Percentiles rank a stretch among this genome's conserved stretches.
These are phyloP conservation scores for Trametes cinnabarina DNA, from an alignment of 768 basidiomycete species.

Conservation along the genomic window DNA sequence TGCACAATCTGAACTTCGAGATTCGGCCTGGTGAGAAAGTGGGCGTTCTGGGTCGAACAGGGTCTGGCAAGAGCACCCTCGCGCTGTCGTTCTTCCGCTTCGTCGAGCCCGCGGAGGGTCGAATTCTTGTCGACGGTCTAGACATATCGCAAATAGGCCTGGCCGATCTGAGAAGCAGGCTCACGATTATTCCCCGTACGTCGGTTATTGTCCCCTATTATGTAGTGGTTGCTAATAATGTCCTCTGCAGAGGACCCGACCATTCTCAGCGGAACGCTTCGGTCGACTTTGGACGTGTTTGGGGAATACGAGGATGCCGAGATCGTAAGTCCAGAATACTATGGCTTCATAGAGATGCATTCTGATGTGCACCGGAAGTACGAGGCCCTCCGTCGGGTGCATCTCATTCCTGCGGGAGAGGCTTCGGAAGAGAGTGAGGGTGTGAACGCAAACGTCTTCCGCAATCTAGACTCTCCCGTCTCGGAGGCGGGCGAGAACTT, in stretches of 20 bases:
- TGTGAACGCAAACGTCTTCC: conserved; percentile 74
- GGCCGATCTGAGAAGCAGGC: conserved; percentile 71
- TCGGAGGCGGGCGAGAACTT: conserved; percentile 91
- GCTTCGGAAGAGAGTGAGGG: conserved; percentile 44
- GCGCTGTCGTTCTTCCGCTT: conserved; percentile 87
- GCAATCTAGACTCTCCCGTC: conserved; percentile 68
- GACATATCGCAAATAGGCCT: conserved; percentile 80
- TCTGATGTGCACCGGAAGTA: conserved; percentile 45
- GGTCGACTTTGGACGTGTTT: conserved; percentile 83
- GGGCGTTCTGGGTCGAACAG: conserved; percentile 70
- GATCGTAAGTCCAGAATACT: conserved; percentile 51
- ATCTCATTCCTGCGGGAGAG: conserved; percentile 64
- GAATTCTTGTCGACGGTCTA: conserved; percentile 71
- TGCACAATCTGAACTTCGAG: conserved; percentile 76
- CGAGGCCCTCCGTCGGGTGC: conserved; percentile 80
- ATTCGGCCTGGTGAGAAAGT: conserved; percentile 78
- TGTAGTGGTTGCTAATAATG: neutral
- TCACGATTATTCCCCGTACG: conserved; percentile 77
- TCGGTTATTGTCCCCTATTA: neutral
- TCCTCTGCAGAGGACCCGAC: conserved; percentile 74
- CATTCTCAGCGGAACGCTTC: conserved; percentile 78
- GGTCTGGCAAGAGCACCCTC: conserved; percentile 71
- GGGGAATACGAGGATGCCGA: conserved; percentile 81
- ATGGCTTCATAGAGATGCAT: neutral
- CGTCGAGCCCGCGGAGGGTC: conserved; percentile 80